Percentiles rank a stretch among this genome's conserved stretches.
Evolutionary conservation across 805 yeast species (phyloP).

Genomic region (Pichia exigua): DNA sequence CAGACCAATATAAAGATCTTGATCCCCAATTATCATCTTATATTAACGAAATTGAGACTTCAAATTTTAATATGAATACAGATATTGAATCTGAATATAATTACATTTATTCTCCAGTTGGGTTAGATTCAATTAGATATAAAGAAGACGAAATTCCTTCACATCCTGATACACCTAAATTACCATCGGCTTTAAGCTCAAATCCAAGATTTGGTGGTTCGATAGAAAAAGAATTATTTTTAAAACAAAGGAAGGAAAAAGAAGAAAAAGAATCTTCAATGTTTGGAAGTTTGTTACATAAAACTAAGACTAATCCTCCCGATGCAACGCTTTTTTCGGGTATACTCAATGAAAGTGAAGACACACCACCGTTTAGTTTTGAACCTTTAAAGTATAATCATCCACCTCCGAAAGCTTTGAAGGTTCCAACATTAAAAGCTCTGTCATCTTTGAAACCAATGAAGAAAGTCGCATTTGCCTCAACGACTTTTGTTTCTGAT

Average conservation of each 20-base stretch:
- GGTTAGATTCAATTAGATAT: conserved; percentile 22
- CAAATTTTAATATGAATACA: background rate
- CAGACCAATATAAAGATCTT: conserved; percentile 22
- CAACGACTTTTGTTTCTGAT: conserved; percentile 63
- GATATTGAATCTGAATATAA: conserved; percentile 2
- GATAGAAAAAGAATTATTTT: conserved; percentile 18
- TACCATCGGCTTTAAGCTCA: conserved; percentile 40
- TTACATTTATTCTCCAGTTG: conserved; percentile 19
- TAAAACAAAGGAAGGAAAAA: conserved; percentile 14
- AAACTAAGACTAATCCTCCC: conserved; percentile 19
- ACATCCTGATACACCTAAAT: conserved; percentile 39
- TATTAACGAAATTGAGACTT: conserved; percentile 26
- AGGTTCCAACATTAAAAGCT: conserved; percentile 24
- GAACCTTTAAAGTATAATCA: conserved; percentile 17
- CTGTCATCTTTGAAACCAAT: conserved; percentile 30
- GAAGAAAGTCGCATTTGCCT: conserved; percentile 68
- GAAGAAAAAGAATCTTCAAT: conserved; percentile 16
- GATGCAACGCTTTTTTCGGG: conserved; percentile 14
- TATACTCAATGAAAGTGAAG: conserved; percentile 17
- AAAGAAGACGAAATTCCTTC: conserved; percentile 42
- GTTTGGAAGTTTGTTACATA: conserved; percentile 26
- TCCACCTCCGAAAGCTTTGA: conserved; percentile 25
- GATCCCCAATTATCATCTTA: conserved; percentile 44
- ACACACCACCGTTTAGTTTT: conserved; percentile 16
- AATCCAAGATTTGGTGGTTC: conserved; percentile 25